A percentile compares a stretch with the other conserved stretches of the same genome.
phyloP scores from a whole-genome alignment of 352 stramenopile genomes.

The Saprolegnia parasitica region DNA sequence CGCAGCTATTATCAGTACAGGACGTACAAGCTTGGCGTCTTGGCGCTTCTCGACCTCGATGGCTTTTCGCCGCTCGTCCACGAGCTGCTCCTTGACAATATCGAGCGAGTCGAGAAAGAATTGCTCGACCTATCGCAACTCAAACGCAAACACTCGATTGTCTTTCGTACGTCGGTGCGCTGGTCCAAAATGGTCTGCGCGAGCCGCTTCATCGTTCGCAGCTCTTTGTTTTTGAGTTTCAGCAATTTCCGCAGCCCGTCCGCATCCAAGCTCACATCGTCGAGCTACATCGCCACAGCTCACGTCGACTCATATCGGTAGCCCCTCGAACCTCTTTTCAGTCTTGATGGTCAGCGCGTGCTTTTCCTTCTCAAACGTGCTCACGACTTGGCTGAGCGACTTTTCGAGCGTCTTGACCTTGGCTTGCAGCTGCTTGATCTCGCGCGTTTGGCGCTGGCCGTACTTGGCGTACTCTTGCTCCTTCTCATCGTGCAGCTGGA shows the following conservation, averaged over 20 bases:
- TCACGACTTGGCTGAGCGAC: conserved; percentile 57
- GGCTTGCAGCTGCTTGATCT: conserved; percentile 65
- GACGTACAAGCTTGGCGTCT: conserved; percentile 46
- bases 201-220: conserved; percentile 83
- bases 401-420: conserved; percentile 75
- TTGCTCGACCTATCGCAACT: conserved; percentile 49
- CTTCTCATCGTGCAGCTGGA: conserved; percentile 75
- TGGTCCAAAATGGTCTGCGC: conserved; percentile 89
- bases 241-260: conserved; percentile 83
- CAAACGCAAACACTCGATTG: neutral
- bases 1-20: neutral
- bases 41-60: conserved; percentile 33
- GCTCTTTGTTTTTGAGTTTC: conserved; percentile 90
- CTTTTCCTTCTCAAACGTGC: conserved; percentile 66
- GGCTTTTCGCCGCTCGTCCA: conserved; percentile 40
- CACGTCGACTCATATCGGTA: no score
- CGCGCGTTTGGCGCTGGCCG: conserved; percentile 62
- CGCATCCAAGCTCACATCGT: conserved; percentile 83
- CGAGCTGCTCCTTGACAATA: conserved; percentile 77
- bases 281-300: no score
- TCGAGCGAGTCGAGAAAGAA: conserved; percentile 92
- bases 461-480: conserved; percentile 84
- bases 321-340: conserved; percentile 43
- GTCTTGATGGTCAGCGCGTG: conserved; percentile 42
- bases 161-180: conserved; percentile 63